Evolutionary conservation across 148 eudicot genomes (phyloP).

Genomic region (Selenicereus undatus): DNA sequence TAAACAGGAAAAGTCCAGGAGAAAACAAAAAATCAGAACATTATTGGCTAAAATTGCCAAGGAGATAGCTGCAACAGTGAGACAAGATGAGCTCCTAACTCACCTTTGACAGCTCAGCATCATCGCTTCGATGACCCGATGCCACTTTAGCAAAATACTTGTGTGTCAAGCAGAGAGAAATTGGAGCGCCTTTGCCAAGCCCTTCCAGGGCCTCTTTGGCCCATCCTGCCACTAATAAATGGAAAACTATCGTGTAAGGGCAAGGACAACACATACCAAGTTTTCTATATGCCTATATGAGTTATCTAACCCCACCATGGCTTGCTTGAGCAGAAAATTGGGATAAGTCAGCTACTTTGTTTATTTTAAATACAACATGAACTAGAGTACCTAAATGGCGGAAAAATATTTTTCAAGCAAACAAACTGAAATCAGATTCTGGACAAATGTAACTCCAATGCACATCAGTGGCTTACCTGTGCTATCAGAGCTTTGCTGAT

Average conservation of each 20-base stretch:
- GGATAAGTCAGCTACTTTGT: neutral
- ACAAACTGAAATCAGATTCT: neutral
- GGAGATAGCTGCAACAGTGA: neutral
- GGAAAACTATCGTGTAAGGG: neutral
- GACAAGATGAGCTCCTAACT: slow-evolving; percentile 15
- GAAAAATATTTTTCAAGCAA: neutral
- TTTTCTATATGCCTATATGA: neutral
- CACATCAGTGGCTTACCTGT: slow-evolving; percentile 35
- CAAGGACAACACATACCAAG: neutral
- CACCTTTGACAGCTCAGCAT: slow-evolving; percentile 57
- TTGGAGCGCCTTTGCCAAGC: slow-evolving; percentile 79
- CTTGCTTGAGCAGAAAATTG: neutral
- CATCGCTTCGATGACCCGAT: slow-evolving; percentile 47
- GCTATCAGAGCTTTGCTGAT: slow-evolving; percentile 52
- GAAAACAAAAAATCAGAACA: slow-evolving; percentile 7
- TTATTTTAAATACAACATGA: neutral
- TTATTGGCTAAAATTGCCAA: neutral
- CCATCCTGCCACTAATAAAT: slow-evolving; percentile 66
- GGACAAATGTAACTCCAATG: neutral
- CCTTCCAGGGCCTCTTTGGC: slow-evolving; percentile 82
- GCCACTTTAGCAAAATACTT: slow-evolving; percentile 74
- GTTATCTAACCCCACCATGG: neutral
- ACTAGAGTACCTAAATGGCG: neutral
- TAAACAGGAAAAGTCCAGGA: slow-evolving; percentile 21
- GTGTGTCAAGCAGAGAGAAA: slow-evolving; percentile 69